Evolutionary conservation across 148 eudicot species (phyloP).

Genomic region (Mesembryanthemum crystallinum): DNA sequence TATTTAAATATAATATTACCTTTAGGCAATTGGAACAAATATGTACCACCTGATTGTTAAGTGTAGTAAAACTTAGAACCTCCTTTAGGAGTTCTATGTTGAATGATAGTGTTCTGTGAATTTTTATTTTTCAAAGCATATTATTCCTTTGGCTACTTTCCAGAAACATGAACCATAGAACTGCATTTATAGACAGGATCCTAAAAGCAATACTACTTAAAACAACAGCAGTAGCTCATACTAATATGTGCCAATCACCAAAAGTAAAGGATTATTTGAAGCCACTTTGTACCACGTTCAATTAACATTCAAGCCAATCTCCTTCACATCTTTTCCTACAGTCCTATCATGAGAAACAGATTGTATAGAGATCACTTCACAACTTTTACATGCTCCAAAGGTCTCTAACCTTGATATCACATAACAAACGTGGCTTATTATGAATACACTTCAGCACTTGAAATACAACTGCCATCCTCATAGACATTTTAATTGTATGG

Average conservation of each 20-base stretch:
- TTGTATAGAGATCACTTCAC: neutral
- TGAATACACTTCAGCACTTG: neutral
- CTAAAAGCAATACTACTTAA: neutral
- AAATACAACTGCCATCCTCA: neutral
- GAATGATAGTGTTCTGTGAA: neutral
- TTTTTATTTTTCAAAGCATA: neutral
- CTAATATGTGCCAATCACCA: neutral
- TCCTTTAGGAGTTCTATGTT: neutral
- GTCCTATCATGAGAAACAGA: neutral
- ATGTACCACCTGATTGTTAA: neutral
- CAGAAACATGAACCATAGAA: neutral
- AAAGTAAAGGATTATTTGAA: neutral
- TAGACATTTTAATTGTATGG: neutral
- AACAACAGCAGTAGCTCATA: neutral
- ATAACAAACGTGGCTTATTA: neutral
- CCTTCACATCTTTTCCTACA: too few relatives aligned
- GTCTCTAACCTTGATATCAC: too few relatives aligned
- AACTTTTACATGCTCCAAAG: neutral
- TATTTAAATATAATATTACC: too few relatives aligned
- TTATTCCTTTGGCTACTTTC: neutral
- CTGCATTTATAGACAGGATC: neutral
- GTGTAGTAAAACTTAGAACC: neutral
- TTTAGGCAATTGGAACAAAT: neutral
- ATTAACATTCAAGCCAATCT: neutral
- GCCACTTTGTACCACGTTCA: neutral